Percentiles rank a stretch among this genome's conserved stretches.
Conservation (phyloP, 2,329 filamentous ascomycete species). For the Ampelomyces quisqualis region DNA sequence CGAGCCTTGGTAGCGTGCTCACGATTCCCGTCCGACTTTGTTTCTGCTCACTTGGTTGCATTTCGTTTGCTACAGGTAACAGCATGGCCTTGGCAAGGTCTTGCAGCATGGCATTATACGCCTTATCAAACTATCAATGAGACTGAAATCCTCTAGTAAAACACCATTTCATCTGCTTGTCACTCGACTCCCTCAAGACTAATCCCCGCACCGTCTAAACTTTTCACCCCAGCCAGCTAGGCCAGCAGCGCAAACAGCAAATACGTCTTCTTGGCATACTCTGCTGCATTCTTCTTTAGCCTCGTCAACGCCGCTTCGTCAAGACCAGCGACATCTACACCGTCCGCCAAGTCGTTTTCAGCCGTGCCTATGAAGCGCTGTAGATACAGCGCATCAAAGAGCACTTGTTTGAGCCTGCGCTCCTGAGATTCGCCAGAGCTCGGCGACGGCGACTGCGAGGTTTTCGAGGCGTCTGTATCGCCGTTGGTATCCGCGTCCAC, state of each 20-base stretch:
- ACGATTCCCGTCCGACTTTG: too few relatives aligned
- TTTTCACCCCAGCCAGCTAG: too few relatives aligned
- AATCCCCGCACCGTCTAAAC: too few relatives aligned
- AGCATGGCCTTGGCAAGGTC: too few relatives aligned
- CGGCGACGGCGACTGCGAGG: slow-evolving; percentile 2
- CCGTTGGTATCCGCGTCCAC: not conserved
- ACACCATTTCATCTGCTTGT: too few relatives aligned
- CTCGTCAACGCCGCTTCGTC: slow-evolving; percentile 53
- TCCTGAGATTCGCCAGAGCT: slow-evolving; percentile 15
- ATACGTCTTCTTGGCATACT: slow-evolving; percentile 82
- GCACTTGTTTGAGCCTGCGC: slow-evolving; percentile 41
- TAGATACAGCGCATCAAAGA: slow-evolving; percentile 51
- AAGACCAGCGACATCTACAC: slow-evolving; percentile 49
- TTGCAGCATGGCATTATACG: too few relatives aligned
- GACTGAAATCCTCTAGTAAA: too few relatives aligned
- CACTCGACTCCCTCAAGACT: too few relatives aligned
- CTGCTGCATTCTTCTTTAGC: slow-evolving; percentile 63
- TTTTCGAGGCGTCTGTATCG: slow-evolving; percentile 8
- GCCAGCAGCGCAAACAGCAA: slow-evolving; percentile 76
- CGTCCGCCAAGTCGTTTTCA: slow-evolving; percentile 22
- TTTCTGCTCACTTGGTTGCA: too few relatives aligned
- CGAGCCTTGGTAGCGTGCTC: too few relatives aligned
- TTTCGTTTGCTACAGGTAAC: too few relatives aligned
- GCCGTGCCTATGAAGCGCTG: slow-evolving; percentile 29
- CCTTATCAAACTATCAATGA: too few relatives aligned